Evolutionary conservation across 441 rosid species (phyloP), one percentile per base, ranked within the genome.

Genomic region (Adansonia gregorii): DNA sequence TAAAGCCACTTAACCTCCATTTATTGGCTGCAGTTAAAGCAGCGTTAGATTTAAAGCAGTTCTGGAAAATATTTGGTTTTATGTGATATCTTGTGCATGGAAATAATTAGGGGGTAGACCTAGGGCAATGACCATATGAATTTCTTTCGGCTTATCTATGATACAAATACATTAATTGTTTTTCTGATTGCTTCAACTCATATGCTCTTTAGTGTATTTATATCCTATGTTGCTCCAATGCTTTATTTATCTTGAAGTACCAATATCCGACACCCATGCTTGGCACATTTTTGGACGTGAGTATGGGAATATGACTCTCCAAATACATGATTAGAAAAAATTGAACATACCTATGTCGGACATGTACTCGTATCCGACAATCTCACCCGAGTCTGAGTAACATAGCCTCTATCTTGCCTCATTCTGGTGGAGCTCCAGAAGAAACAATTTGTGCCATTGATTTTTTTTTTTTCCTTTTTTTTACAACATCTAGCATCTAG

Each of bases 351-450:
- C 35, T 27, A 27, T 27, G 35, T 27, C 35, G 35, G 35, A 27
- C 35, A 27, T 3, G 35, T 27, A 27, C 2, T 27, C 2, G 35
- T 27, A 27, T 27, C 35, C 35, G 35, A 27, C 35, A 27, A 2
- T 27, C 35, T 27, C 35, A 27, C 35, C 35, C 35, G 35, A 27
- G 35, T 27, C 35, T 27, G 35, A 27, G 35, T 27, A 27, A 27
- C 35, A 27, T 27, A 27, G 35, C 35, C 22, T 65, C 6, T 15
- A 8, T 65, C 24, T 39, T 24, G 66, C 70, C 46, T 48, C 58
- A 48, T 68, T 68, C 56, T 46, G 55, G 72, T 11, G 72, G n/a
- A 1, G n/a, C 72, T 5, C 10, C 72, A 68, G 39, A 3, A 20
- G 54, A 45, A 48, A 45, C 27, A 45, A 43, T 9, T 43, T 60